These are phyloP conservation scores for Carnegiea gigantea DNA, from an alignment of 179 eudicot genomes.

Conservation along the genomic window DNA sequence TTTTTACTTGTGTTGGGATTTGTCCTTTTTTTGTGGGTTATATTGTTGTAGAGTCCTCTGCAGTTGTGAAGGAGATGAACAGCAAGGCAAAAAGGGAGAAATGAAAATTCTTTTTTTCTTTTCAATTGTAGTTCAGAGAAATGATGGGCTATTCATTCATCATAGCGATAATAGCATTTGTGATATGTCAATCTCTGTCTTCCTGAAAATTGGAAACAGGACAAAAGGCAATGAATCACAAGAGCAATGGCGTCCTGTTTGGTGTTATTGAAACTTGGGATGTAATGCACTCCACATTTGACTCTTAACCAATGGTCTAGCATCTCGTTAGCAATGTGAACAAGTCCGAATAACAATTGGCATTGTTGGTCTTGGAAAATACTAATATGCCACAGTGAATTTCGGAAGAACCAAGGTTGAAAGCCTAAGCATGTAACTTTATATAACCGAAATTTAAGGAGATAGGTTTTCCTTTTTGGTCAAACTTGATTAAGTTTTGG, in stretches of 20 bases:
- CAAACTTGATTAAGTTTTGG: background rate
- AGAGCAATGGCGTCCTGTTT: background rate
- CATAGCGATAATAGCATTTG: background rate
- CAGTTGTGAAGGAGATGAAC: background rate
- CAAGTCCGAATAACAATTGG: too few species aligned
- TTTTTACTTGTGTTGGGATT: conserved; percentile 7
- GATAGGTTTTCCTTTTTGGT: background rate
- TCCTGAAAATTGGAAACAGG: background rate
- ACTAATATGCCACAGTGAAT: too few species aligned
- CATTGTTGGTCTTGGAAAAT: too few species aligned
- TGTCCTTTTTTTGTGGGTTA: background rate
- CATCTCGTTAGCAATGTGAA: too few species aligned
- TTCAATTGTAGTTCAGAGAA: background rate
- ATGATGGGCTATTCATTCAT: background rate
- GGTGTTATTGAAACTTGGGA: background rate
- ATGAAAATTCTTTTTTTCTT: background rate
- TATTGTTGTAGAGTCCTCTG: conserved; percentile 10
- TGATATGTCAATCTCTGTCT: background rate
- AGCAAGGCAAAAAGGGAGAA: background rate
- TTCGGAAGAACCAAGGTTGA: too few species aligned
- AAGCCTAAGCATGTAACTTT: background rate
- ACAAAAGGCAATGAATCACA: background rate
- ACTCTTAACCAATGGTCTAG: too few species aligned
- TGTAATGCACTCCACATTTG: background rate
- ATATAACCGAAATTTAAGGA: background rate